Base-by-base conservation (phyloP, 2,329 filamentous ascomycete genomes). In the Aschersonia sp. region DNA sequence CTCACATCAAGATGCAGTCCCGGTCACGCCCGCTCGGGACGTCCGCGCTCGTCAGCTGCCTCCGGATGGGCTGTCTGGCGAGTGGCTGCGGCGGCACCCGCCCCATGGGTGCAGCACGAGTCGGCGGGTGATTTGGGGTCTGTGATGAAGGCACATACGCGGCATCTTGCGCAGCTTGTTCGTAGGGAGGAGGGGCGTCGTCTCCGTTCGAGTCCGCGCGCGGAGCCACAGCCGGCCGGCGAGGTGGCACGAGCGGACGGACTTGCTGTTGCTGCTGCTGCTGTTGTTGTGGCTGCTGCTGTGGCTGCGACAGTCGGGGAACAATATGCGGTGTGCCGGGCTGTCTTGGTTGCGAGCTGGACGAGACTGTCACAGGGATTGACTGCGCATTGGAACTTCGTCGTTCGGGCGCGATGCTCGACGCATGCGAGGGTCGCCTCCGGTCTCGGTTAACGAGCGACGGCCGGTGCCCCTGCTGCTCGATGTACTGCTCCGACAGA, bases 401-500 rank as follows among this genome's bases (percentile, higher is more conserved):
- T 32, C 57, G 53, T n/a, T 53, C 53, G 4, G 51, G 51, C 3
- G 48, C 50, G 3, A 52, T 41, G 32, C 39, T 41, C 5, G 10
- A 32, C 30, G 29, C 44, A 31, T 46, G 43, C 10, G 43, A 45
- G 6, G 37, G 45, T 12, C 53, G n/a, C 54, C 53, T 43, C 2
- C 39, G n/a, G 44, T 55, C 48, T 46, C 60, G 52, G 44, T 51
- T 53, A 41, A 56, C 47, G 12, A 52, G 57, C 4, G 45, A 52
- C 37, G 58, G 58, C 46, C 65, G 62, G 5, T 67, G 65, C 5
- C 68, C 74, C 58, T 82, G 77, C 52, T 79, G 78, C 54, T 83
- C 77, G 48, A 88, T 84, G 53, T 74, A 84, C 51, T 81, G 78
- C 57, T 84, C 80, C 0, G 81, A 84, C 1, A 86, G 69, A 49